Conservation (phyloP, 345 rosid genomes). For the Excoecaria cochinchinensis region DNA sequence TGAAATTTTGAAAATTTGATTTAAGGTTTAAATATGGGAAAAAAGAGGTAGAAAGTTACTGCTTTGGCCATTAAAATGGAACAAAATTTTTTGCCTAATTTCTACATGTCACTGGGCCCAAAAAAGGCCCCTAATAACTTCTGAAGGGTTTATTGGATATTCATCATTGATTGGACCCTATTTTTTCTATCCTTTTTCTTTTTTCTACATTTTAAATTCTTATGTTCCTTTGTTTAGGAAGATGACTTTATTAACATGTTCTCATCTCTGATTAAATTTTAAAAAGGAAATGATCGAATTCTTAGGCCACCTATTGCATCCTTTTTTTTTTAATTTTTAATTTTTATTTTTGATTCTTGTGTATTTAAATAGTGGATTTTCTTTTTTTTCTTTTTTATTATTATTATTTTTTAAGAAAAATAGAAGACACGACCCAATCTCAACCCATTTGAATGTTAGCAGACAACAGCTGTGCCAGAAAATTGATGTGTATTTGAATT, state of each 20-base stretch:
- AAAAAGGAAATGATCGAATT: neutral
- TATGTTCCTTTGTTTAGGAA: neutral
- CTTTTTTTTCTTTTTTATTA: too few relatives aligned
- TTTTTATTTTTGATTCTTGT: too few relatives aligned
- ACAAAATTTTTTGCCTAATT: neutral
- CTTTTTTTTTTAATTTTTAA: neutral
- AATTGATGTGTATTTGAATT: too few relatives aligned
- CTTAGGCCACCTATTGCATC: neutral
- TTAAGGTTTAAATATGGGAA: neutral
- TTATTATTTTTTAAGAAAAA: too few relatives aligned
- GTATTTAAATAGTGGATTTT: too few relatives aligned
- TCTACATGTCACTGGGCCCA: neutral
- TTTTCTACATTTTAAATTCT: neutral
- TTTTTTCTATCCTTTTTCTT: too few relatives aligned
- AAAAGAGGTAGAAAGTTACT: neutral
- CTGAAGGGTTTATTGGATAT: neutral
- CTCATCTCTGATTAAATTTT: neutral
- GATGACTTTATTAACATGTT: neutral
- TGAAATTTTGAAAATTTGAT: too few relatives aligned
- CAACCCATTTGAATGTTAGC: too few relatives aligned
- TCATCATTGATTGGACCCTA: neutral
- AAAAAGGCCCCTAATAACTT: neutral
- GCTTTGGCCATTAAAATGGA: neutral
- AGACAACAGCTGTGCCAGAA: too few relatives aligned
- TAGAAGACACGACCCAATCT: too few relatives aligned